Base-by-base conservation (phyloP, 495 filamentous ascomycete species). In the Neurospora sp. region DNA sequence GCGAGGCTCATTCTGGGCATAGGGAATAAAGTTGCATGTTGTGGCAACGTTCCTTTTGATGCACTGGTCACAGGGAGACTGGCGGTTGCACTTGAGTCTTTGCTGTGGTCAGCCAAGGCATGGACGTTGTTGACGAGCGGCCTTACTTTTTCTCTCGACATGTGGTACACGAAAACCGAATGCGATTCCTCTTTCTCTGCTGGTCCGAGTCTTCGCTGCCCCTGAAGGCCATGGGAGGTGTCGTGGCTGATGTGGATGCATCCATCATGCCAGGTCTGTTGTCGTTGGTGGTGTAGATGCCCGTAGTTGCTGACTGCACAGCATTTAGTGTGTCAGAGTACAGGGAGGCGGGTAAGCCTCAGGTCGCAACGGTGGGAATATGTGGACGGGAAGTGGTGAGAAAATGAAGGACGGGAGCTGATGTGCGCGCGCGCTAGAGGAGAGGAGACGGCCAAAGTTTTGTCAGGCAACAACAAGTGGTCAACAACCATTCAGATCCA, bases 81-180 rank as follows among this genome's bases (percentile, higher is more conserved):
- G 83, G 69, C 86, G 86, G 70, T 85, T 84, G 75, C 86, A 87
- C 81, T 86, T 88, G 17, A 87, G 78, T 76, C 86, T 88, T 73
- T 21, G 17, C 31, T 24, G n/a, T 17, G 2, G 21, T 39, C 31
- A 70, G 71, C 31, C 42, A 71, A 34, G 42, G 42, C 39, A 1
- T 59, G 36, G 6, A 48, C n/a, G 34, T n/a, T 39, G 71, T 17
- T 36, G 6, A 24, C 19, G 19, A 38, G 45, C 10, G 48, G 39
- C 39, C 84, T 75, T 77, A 87, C 86, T 88, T 88, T 70, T 86
- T 83, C 54, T 78, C 82, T 74, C 86, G 80, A 75, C 86, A 88
- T 19, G 82, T 82, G 15, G 85, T 88, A 77, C 86, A 88, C 4
- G 86, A 88, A 62, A 87, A 83, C 69, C 86, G 84, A 39, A 88